Conservation (phyloP, 768 basidiomycete species). For the Mycena haematopus region DNA sequence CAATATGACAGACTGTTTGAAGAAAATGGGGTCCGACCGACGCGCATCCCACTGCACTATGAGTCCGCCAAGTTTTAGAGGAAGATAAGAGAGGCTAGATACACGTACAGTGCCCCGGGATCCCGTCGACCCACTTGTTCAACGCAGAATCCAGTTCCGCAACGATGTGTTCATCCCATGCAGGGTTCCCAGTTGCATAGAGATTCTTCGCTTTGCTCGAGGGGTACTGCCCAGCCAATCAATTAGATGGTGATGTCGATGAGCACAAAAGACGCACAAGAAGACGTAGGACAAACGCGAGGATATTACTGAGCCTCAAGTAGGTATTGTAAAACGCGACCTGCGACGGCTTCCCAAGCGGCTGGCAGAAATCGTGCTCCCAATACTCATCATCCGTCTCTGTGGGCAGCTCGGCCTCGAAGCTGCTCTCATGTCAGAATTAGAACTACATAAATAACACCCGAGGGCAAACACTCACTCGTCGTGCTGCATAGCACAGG, state of each 20-base stretch:
- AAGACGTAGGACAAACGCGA: constrained; percentile 55
- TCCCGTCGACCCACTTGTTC: constrained; percentile 76
- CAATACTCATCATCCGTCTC: constrained; percentile 39
- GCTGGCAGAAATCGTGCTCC: constrained; percentile 48
- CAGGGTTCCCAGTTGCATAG: constrained; percentile 48
- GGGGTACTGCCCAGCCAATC: constrained; percentile 56
- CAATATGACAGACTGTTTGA: constrained; percentile 65
- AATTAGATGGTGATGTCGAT: not conserved
- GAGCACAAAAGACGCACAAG: constrained; percentile 45
- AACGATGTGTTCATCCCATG: constrained; percentile 69
- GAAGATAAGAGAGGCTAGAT: not conserved
- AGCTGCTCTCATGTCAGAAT: constrained; percentile 36
- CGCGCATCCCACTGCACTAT: constrained; percentile 52
- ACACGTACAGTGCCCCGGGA: constrained; percentile 49
- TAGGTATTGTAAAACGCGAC: constrained; percentile 50
- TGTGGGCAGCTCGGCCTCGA: constrained; percentile 51
- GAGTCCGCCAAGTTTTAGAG: too few species aligned
- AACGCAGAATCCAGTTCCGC: too few species aligned
- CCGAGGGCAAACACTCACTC: constrained; percentile 47
- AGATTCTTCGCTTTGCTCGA: constrained; percentile 64
- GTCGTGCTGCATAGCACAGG: constrained; percentile 74
- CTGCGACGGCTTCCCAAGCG: constrained; percentile 44
- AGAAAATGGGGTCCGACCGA: constrained; percentile 43
- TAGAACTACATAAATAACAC: too few species aligned
- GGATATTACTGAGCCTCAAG: constrained; percentile 43